These are phyloP conservation scores for Diaporthe nobilis DNA, from an alignment of 2,329 filamentous ascomycete species.

Conservation along the genomic window DNA sequence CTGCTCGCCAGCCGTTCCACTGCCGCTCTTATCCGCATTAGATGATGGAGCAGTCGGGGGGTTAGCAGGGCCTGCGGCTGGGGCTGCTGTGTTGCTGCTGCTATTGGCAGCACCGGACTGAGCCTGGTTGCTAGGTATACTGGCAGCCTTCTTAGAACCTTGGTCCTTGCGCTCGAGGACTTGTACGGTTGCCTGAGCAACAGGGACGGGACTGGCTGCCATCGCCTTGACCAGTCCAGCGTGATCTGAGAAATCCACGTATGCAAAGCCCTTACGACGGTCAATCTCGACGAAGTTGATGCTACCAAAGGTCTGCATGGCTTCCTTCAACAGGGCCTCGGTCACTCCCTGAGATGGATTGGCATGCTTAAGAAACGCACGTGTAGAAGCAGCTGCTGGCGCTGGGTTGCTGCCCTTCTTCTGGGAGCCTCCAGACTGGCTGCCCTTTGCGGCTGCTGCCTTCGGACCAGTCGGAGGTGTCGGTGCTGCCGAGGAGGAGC, in stretches of 20 bases:
- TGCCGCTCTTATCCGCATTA: conserved; percentile 37
- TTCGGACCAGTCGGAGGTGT: conserved; percentile 47
- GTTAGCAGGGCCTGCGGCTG: conserved; percentile 10
- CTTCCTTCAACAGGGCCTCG: conserved; percentile 81
- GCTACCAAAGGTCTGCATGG: conserved; percentile 80
- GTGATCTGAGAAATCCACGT: conserved; percentile 87
- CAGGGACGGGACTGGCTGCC: conserved; percentile 82
- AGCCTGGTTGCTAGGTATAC: conserved; percentile 11
- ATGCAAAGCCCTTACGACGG: conserved; percentile 94
- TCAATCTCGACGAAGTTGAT: conserved; percentile 91
- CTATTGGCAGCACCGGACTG: conserved; percentile 8
- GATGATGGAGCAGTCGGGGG: conserved; percentile 11
- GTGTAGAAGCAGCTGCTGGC: conserved; percentile 65
- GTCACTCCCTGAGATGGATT: conserved; percentile 94
- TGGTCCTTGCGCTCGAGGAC: conserved; percentile 85
- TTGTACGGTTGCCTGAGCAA: conserved; percentile 89
- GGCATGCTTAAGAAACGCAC: conserved; percentile 84
- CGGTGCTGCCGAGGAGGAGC: conserved; percentile 46
- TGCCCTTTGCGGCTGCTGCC: conserved; percentile 42
- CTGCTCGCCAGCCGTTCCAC: conserved; percentile 31
- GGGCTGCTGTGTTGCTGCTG: neutral
- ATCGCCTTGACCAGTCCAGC: conserved; percentile 83
- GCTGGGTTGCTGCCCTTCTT: conserved; percentile 51
- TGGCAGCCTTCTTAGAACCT: conserved; percentile 49
- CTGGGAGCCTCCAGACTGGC: conserved; percentile 38